These are phyloP conservation scores for Trichoderma harzianum DNA, from an alignment of 2,329 filamentous ascomycete genomes.

Conservation along the genomic window DNA sequence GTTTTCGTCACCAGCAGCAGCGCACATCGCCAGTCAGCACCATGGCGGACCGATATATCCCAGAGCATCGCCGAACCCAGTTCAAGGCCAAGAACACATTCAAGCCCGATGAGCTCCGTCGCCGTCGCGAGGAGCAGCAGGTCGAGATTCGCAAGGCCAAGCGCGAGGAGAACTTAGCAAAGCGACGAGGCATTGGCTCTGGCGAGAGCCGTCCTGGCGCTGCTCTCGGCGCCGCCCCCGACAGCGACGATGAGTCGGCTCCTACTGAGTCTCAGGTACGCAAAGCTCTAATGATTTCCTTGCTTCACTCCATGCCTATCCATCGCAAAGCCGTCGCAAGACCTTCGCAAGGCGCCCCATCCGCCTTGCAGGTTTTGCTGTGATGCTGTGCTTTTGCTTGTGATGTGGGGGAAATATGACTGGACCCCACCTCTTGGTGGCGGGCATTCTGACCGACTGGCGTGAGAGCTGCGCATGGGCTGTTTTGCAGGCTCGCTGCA, in stretches of 20 bases:
- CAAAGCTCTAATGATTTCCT: neutral
- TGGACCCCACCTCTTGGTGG: conserved; percentile 33
- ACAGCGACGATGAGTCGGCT: conserved; percentile 95
- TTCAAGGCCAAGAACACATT: conserved; percentile 99
- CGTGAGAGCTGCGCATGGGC: conserved; percentile 18
- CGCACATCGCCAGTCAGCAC: conserved; percentile 43
- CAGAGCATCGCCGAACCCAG: conserved; percentile 97
- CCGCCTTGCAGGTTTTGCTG: conserved; percentile 2
- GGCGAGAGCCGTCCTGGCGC: conserved; percentile 77
- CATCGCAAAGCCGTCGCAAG: neutral
- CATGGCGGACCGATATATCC: conserved; percentile 99
- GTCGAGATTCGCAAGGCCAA: conserved; percentile 99
- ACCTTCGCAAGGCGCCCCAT: neutral
- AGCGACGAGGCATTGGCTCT: conserved; percentile 88
- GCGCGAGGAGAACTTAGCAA: conserved; percentile 97
- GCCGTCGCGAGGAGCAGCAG: conserved; percentile 97
- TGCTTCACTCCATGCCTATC: conserved; percentile 17
- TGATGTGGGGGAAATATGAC: conserved; percentile 34
- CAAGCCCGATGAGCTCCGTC: conserved; percentile 97
- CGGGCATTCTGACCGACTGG: conserved; percentile 19
- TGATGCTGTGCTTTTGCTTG: conserved; percentile 21
- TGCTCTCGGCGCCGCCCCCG: conserved; percentile 80
- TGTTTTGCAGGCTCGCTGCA: neutral
- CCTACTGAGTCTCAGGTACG: conserved; percentile 94
- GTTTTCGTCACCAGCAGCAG: conserved; percentile 14